Evolutionary conservation across 2,329 filamentous ascomycete genomes (phyloP).

Genomic region (Leptographium procerum): DNA sequence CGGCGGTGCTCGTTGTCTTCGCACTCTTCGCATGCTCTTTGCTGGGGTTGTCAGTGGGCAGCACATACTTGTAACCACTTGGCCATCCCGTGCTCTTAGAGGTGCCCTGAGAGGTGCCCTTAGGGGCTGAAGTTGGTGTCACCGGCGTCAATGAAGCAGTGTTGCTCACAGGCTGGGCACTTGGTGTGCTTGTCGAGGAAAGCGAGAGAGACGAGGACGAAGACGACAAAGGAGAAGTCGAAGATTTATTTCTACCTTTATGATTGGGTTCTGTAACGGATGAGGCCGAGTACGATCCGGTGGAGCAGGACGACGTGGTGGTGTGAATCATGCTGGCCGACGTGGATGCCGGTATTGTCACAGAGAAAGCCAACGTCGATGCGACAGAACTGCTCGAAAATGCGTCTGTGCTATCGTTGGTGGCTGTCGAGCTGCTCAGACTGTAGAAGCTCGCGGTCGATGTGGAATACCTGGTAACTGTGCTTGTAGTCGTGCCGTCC

Average conservation of each 20-base stretch:
- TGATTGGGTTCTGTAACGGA: no score
- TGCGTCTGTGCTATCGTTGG: background rate
- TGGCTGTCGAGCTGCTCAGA: background rate
- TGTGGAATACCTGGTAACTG: background rate
- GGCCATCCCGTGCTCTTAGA: background rate
- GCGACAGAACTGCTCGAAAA: background rate
- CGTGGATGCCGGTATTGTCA: background rate
- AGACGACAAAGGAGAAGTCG: no score
- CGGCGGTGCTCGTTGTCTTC: background rate
- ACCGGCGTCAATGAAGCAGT: no score
- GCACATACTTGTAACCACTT: background rate
- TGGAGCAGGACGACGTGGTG: no score
- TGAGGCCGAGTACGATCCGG: no score
- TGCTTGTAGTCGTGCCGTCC: background rate
- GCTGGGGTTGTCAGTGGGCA: background rate
- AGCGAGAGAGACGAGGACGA: no score
- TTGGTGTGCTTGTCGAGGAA: no score
- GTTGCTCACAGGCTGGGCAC: no score
- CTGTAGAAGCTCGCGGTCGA: background rate
- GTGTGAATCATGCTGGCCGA: no score
- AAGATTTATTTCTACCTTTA: no score
- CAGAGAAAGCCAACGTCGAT: background rate
- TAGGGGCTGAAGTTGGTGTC: background rate
- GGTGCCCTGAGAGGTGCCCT: no score
- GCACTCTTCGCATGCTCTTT: background rate